These are phyloP conservation scores for Termitomyces sp. DNA, from an alignment of 768 basidiomycete species.

Conservation along the genomic window DNA sequence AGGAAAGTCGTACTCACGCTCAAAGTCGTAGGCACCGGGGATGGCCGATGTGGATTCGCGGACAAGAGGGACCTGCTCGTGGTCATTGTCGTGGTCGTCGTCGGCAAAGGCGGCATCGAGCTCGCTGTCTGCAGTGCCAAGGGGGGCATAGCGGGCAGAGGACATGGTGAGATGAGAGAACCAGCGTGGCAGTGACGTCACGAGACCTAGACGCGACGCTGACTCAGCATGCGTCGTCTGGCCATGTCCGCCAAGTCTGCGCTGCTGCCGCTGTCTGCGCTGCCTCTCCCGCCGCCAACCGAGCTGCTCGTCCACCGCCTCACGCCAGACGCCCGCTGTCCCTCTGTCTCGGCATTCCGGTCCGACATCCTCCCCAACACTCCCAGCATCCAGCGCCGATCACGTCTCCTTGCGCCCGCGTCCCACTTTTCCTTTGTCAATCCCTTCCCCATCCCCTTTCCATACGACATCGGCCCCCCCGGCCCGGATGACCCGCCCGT, in stretches of 20 bases:
- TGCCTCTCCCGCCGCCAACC: background rate
- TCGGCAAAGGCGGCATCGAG: conserved; percentile 31
- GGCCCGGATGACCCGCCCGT: conserved; percentile 25
- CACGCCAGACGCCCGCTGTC: conserved; percentile 54
- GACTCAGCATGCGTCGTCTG: background rate
- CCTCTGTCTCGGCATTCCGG: conserved; percentile 46
- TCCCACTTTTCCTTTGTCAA: conserved; percentile 79
- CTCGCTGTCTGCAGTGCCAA: background rate
- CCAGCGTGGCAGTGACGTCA: background rate
- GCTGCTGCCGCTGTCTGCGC: conserved; percentile 24
- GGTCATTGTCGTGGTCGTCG: conserved; percentile 12
- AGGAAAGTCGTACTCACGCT: conserved; percentile 68
- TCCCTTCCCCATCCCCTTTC: conserved; percentile 80
- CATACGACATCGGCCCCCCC: conserved; percentile 62
- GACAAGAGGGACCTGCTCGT: conserved; percentile 3
- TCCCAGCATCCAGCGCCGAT: conserved; percentile 67
- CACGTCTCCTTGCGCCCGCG: conserved; percentile 47
- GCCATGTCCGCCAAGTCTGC: background rate
- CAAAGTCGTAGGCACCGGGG: conserved; percentile 69
- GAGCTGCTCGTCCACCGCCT: conserved; percentile 36
- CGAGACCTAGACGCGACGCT: background rate
- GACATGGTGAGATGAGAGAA: background rate
- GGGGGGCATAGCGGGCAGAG: background rate
- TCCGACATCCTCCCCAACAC: conserved; percentile 37
- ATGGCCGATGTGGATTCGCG: conserved; percentile 12